phyloP scores from a whole-genome alignment of 768 basidiomycete species.

The Xerocomellus amylosporus region DNA sequence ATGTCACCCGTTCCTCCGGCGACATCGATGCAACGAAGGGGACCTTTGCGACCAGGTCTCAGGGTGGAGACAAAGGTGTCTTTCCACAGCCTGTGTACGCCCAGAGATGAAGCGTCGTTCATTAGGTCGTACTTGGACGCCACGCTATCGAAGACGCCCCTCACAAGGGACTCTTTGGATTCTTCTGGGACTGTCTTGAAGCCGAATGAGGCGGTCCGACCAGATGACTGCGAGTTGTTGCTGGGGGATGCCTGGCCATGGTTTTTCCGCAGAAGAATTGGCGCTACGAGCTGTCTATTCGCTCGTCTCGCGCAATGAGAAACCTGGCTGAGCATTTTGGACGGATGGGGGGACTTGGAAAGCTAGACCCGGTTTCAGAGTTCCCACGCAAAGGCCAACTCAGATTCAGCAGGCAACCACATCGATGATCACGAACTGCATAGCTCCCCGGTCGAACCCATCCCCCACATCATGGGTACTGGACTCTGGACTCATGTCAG shows the following conservation, averaged over 20 bases:
- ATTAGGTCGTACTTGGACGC: slow-evolving; percentile 95
- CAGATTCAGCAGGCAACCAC: too few relatives aligned
- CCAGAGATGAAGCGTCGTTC: slow-evolving; percentile 99
- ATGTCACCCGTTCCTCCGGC: slow-evolving; percentile 99
- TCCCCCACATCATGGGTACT: too few relatives aligned
- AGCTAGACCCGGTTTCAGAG: too few relatives aligned
- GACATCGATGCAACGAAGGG: slow-evolving; percentile 85
- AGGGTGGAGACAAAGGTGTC: slow-evolving; percentile 78
- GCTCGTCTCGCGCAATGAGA: slow-evolving; percentile 16
- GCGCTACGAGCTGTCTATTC: slow-evolving; percentile 8
- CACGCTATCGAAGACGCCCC: slow-evolving; percentile 92
- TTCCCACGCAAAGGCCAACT: too few relatives aligned
- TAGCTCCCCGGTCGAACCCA: too few relatives aligned
- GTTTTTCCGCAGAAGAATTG: slow-evolving; percentile 18
- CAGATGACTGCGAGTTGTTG: slow-evolving; percentile 15
- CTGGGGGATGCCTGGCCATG: slow-evolving; percentile 16
- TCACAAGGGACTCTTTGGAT: slow-evolving; percentile 85
- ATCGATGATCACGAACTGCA: too few relatives aligned
- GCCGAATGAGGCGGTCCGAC: slow-evolving; percentile 81
- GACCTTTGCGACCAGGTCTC: slow-evolving; percentile 72
- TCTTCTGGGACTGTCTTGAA: slow-evolving; percentile 87
- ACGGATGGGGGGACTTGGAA: too few relatives aligned
- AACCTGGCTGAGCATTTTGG: slow-evolving; percentile 18
- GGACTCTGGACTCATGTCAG: too few relatives aligned
- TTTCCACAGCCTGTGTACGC: slow-evolving; percentile 97